phyloP scores from a whole-genome alignment of 495 filamentous ascomycete genomes.

The Talaromyces trachyspermus region DNA sequence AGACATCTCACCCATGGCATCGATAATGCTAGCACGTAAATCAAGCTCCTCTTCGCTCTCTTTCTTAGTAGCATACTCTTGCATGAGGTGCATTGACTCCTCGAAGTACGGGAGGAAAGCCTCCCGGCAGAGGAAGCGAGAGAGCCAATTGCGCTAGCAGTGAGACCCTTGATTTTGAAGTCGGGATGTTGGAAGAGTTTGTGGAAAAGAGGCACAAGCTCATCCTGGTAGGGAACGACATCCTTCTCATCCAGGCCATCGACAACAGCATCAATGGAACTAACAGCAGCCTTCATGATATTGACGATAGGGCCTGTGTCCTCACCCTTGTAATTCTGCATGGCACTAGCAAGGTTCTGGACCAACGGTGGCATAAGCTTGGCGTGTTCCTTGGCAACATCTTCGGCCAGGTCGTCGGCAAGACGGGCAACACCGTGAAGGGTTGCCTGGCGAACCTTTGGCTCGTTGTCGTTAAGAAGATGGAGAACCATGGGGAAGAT shows the following conservation, averaged over 20 bases:
- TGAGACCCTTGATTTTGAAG: conserved; percentile 80
- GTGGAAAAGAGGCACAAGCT: conserved; percentile 77
- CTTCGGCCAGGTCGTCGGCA: conserved; percentile 87
- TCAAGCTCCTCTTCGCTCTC: conserved; percentile 84
- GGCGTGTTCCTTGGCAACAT: conserved; percentile 75
- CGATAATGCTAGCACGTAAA: conserved; percentile 78
- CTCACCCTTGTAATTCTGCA: conserved; percentile 55
- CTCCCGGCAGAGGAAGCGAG: conserved; percentile 76
- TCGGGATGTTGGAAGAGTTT: conserved; percentile 73
- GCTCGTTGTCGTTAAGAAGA: conserved; percentile 74
- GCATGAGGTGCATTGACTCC: conserved; percentile 76
- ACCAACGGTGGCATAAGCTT: conserved; percentile 75
- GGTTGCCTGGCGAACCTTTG: conserved; percentile 77
- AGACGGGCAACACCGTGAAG: conserved; percentile 79
- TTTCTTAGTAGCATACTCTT: conserved; percentile 76
- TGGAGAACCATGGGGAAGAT: conserved; percentile 81
- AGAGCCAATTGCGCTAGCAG: conserved; percentile 82
- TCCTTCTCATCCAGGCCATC: conserved; percentile 82
- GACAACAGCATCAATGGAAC: conserved; percentile 83
- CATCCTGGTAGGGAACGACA: conserved; percentile 70
- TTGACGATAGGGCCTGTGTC: conserved; percentile 56
- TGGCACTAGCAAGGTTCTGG: conserved; percentile 78
- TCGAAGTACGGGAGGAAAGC: conserved; percentile 88
- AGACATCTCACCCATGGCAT: conserved; percentile 88
- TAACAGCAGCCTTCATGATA: conserved; percentile 83